phyloP scores from a whole-genome alignment of 202 grass and related monocot genomes.

The Musa balbisiana region DNA sequence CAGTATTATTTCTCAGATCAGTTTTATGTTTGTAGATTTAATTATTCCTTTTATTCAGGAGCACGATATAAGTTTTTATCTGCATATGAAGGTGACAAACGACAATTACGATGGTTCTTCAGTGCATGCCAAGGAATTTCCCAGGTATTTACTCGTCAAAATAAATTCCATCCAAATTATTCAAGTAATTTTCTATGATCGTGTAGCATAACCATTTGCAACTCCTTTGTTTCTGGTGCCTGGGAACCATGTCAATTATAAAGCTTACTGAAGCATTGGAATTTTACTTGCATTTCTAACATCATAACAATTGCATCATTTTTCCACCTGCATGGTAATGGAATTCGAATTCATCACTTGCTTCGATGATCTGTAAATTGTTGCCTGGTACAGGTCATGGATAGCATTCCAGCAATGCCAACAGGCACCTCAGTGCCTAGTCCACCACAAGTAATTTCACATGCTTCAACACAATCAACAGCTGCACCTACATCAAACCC shows the following conservation, averaged over 20 bases:
- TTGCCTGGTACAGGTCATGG: background rate
- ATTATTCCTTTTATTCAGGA: slow-evolving; percentile 27
- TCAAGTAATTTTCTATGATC: background rate
- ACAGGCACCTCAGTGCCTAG: background rate
- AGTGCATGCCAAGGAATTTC: slow-evolving; percentile 66
- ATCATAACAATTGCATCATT: background rate
- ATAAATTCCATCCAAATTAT: background rate
- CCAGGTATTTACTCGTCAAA: slow-evolving; percentile 41
- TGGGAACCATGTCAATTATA: background rate
- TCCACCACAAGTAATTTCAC: background rate
- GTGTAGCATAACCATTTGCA: background rate
- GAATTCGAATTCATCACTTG: background rate
- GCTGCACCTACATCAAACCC: slow-evolving; percentile 28
- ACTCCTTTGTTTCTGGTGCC: background rate
- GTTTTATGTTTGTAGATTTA: background rate
- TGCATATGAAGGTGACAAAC: slow-evolving; percentile 68
- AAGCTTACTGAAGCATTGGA: background rate
- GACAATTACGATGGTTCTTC: slow-evolving; percentile 63
- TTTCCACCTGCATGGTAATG: background rate
- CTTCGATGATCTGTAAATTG: background rate
- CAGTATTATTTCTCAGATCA: background rate
- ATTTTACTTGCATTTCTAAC: background rate
- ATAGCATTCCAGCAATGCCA: slow-evolving; percentile 2
- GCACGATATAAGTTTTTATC: slow-evolving; percentile 59
- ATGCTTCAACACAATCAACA: slow-evolving; percentile 21